Evolutionary conservation across 768 basidiomycete genomes (phyloP).

Genomic region (Termitomyces sp.): DNA sequence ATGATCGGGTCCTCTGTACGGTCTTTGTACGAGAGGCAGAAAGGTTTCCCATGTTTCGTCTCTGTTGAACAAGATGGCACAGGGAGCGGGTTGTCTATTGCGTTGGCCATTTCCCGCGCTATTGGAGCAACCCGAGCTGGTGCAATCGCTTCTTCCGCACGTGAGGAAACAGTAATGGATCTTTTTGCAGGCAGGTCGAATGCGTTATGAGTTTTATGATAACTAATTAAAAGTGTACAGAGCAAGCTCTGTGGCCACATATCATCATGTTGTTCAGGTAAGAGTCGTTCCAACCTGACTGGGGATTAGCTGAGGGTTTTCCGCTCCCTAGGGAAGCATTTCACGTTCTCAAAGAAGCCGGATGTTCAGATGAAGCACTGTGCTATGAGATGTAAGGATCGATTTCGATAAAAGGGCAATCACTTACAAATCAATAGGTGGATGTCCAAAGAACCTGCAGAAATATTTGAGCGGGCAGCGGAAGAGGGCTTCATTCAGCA

Average conservation of each 20-base stretch:
- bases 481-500: slow-evolving; percentile 61
- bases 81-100: slow-evolving; percentile 36
- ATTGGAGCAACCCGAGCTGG: slow-evolving; percentile 62
- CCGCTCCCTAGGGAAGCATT: slow-evolving; percentile 43
- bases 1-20: slow-evolving; percentile 68
- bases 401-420: neutral
- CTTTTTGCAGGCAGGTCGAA: slow-evolving; percentile 39
- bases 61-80: slow-evolving; percentile 60
- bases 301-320: neutral
- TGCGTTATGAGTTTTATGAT: neutral
- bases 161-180: slow-evolving; percentile 63
- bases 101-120: slow-evolving; percentile 48
- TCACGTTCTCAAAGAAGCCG: slow-evolving; percentile 55
- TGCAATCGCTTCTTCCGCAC: slow-evolving; percentile 55
- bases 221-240: slow-evolving; percentile 17
- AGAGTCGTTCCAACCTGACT: neutral
- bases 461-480: slow-evolving; percentile 62
- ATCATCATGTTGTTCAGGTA: slow-evolving; percentile 59
- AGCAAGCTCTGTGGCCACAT: slow-evolving; percentile 63
- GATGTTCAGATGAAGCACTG: slow-evolving; percentile 61
- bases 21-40: slow-evolving; percentile 51
- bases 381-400: slow-evolving; percentile 54
- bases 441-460: slow-evolving; percentile 70
- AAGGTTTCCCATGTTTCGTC: slow-evolving; percentile 61
- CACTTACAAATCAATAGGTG: slow-evolving; percentile 30